phyloP scores from a whole-genome alignment of 129 eudicot genomes.

The Lonicera japonica region DNA sequence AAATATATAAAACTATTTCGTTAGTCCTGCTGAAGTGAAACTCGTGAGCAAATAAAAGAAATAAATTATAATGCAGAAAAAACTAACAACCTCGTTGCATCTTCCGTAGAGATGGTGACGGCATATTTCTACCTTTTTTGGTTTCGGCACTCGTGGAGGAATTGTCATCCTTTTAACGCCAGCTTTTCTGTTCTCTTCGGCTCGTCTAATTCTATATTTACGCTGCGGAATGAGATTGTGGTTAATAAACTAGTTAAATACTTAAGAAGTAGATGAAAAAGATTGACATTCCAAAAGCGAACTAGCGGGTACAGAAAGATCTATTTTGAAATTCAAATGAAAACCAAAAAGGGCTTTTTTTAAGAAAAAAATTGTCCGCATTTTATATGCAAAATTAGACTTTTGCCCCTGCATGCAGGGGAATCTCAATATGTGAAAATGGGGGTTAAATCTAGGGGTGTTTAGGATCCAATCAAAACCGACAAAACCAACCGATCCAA shows the following conservation, averaged over 20 bases:
- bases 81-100: conserved; percentile 67
- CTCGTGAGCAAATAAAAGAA: not conserved
- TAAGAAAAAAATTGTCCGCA: too few species aligned
- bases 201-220: conserved; percentile 51
- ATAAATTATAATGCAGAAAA: not conserved
- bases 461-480: too few species aligned
- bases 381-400: too few species aligned
- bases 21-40: not conserved
- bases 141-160: conserved; percentile 43
- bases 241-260: conserved; percentile 1
- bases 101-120: conserved; percentile 79
- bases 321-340: not conserved
- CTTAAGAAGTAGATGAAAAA: not conserved
- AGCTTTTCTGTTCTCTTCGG: conserved; percentile 49
- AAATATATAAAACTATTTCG: not conserved
- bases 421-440: too few species aligned
- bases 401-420: too few species aligned
- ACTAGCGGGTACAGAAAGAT: not conserved
- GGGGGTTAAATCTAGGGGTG: too few species aligned
- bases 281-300: not conserved
- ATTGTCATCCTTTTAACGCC: conserved; percentile 66
- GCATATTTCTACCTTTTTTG: conserved; percentile 45
- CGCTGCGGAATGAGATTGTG: conserved; percentile 32
- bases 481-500: too few species aligned
- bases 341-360: too few species aligned